Evolutionary conservation across 1,139 yeast genomes (phyloP).

Genomic region (Suhomyces wounanorum): DNA sequence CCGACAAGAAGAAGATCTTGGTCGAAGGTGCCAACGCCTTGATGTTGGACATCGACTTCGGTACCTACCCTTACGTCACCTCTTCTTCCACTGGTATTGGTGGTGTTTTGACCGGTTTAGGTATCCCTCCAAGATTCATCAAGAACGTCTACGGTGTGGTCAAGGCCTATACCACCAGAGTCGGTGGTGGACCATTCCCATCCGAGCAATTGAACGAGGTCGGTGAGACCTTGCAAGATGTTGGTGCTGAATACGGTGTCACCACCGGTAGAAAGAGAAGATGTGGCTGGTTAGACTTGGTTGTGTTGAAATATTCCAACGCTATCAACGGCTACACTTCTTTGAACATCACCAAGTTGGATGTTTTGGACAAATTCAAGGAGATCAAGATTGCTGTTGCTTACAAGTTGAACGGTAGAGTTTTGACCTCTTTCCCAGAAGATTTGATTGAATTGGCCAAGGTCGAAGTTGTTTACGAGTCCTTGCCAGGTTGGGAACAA

Average conservation of each 20-base stretch:
- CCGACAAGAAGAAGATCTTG: constrained; percentile 76
- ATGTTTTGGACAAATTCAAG: constrained; percentile 85
- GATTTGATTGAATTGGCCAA: constrained; percentile 78
- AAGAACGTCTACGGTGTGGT: constrained; percentile 90
- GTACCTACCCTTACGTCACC: constrained; percentile 97
- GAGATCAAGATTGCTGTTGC: constrained; percentile 86
- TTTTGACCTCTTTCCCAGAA: constrained; percentile 83
- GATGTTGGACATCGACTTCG: constrained; percentile 96
- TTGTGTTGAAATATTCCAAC: constrained; percentile 87
- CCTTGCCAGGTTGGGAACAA: constrained; percentile 92
- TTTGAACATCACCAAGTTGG: constrained; percentile 91
- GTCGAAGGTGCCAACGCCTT: constrained; percentile 99
- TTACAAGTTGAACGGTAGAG: constrained; percentile 76
- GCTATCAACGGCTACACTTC: constrained; percentile 93
- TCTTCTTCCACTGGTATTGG: constrained; percentile 96
- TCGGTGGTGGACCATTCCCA: constrained; percentile 99
- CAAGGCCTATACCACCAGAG: constrained; percentile 97
- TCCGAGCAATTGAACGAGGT: constrained; percentile 88
- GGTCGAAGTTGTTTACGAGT: constrained; percentile 87
- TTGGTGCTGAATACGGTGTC: constrained; percentile 97
- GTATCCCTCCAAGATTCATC: constrained; percentile 85
- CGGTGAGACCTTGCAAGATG: constrained; percentile 85
- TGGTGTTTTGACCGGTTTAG: constrained; percentile 96
- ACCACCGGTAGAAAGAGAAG: constrained; percentile 99
- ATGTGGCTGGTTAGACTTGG: constrained; percentile 99